Evolutionary conservation across 192 early-diverging fungal genomes (phyloP), one percentile per base, ranked within the genome.

Genomic region (Funneliformis mosseae): DNA sequence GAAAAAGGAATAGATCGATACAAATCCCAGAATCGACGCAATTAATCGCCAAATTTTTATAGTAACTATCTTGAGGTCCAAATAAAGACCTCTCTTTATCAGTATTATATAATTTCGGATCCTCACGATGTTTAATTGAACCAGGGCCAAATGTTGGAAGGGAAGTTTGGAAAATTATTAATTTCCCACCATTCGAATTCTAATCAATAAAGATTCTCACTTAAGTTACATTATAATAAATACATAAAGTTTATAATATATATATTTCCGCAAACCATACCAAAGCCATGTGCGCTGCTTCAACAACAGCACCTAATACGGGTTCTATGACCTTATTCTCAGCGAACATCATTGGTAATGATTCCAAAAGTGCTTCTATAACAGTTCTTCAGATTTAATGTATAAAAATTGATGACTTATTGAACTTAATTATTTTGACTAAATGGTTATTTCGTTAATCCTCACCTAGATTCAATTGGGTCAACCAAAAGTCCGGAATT

Each of bases 1-100:
- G 96, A 87, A 99, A 98, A 61, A 98, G 84, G 86, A 94, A 99
- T 80, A 96, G 79, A 84, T 96, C 97, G 78, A 96, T 90, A 66
- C 91, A 92, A 60, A 99, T 85, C 60, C 98, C 98, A 45, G 88
- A 83, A 68, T 92, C 88, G 8, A 95, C 93, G 82, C 92, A 94
- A 76, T 96, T 90, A 80, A 93, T 89, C 0, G 90, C 98, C 82
- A 96, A 84, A 68, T 95, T 93, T 45, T 87, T 91, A 88, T 97
- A 99, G 81, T 93, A 95, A 50, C 88, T 86, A 83, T 95, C 94
- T 82, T 96, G 94, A 59, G 98, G 96, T 78, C 89, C 90, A 81
- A 93, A 97, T 27, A 99, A 86, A 5, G 88, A 87, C 68, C 90
- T 92, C 84, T 99, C 98, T 83, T 98, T 96, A 74, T 99, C 97